Percentiles rank a stretch among this genome's conserved stretches.
Conservation (phyloP, 345 rosid genomes). For the Aquilaria malaccensis region DNA sequence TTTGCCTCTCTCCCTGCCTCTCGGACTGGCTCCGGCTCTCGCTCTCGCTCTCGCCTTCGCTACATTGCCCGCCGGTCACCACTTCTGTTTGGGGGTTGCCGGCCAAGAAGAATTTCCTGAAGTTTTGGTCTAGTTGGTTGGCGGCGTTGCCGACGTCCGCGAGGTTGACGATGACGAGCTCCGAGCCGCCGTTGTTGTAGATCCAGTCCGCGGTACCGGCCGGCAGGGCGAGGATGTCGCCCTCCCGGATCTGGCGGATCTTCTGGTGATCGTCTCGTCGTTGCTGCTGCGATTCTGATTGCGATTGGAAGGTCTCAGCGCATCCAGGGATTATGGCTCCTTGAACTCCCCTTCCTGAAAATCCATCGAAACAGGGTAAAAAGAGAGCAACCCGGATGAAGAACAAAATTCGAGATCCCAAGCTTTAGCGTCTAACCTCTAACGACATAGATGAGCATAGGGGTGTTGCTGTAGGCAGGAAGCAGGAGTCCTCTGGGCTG, state of each 20-base stretch:
- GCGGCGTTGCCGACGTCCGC: conserved; percentile 18
- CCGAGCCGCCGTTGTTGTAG: conserved; percentile 27
- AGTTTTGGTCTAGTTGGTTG: conserved; percentile 35
- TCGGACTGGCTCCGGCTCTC: background rate
- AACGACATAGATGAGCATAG: conserved; percentile 32
- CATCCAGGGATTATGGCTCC: conserved; percentile 10
- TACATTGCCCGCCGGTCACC: conserved; percentile 12
- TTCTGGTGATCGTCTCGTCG: conserved; percentile 21
- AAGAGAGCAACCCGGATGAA: no score
- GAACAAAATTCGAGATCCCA: no score
- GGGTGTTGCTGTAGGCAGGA: conserved; percentile 31
- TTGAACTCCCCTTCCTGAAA: conserved; percentile 2
- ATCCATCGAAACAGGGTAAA: no score
- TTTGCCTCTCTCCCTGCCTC: background rate
- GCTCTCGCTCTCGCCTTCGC: background rate
- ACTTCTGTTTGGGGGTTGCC: conserved; percentile 31
- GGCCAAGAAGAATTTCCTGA: conserved; percentile 34
- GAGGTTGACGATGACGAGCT: conserved; percentile 22
- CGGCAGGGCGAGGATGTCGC: conserved; percentile 31
- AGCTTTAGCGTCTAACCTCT: conserved; percentile 18
- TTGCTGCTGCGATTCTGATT: background rate
- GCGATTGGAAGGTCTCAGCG: conserved; percentile 11
- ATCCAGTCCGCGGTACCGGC: conserved; percentile 35
- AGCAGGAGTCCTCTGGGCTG: conserved; percentile 26
- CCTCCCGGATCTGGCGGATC: conserved; percentile 21